These are phyloP conservation scores for Suillus subalutaceus DNA, from an alignment of 768 basidiomycete genomes.

Conservation along the genomic window DNA sequence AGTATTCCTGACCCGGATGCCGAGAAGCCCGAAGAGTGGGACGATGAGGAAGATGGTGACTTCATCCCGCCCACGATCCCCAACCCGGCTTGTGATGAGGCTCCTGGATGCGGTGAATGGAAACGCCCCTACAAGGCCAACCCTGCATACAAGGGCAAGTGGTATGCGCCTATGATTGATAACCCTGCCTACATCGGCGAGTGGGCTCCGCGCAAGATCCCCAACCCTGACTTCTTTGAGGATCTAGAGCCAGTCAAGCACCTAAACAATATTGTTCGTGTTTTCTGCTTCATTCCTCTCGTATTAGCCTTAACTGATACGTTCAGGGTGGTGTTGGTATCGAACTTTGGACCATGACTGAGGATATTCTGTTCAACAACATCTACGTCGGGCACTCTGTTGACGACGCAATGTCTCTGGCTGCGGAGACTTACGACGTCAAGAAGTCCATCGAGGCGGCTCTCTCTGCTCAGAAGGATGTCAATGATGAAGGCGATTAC, in stretches of 20 bases:
- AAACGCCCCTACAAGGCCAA: conserved; percentile 86
- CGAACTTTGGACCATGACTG: conserved; percentile 99
- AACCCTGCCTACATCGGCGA: conserved; percentile 97
- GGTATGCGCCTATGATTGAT: conserved; percentile 92
- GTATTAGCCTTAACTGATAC: conserved; percentile 12
- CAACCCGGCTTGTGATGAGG: conserved; percentile 91
- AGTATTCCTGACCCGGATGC: conserved; percentile 90
- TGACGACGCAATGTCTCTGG: conserved; percentile 81
- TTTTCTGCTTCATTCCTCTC: too few species aligned
- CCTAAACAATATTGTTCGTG: conserved; percentile 81
- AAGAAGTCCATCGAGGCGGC: conserved; percentile 85
- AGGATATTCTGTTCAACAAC: conserved; percentile 91
- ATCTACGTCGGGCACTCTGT: conserved; percentile 92
- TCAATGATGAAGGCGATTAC: conserved; percentile 49
- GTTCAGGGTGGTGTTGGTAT: conserved; percentile 89
- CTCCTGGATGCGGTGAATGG: conserved; percentile 96
- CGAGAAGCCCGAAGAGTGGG: conserved; percentile 99
- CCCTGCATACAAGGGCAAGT: conserved; percentile 97
- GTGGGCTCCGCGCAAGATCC: conserved; percentile 90
- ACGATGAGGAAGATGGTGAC: conserved; percentile 98
- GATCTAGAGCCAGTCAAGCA: conserved; percentile 80
- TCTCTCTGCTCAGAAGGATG: conserved; percentile 42
- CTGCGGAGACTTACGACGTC: conserved; percentile 86
- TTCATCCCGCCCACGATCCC: conserved; percentile 90
- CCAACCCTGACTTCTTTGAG: conserved; percentile 91